Base-by-base conservation (phyloP, 2,329 filamentous ascomycete genomes). In the Monosporascus sp. region DNA sequence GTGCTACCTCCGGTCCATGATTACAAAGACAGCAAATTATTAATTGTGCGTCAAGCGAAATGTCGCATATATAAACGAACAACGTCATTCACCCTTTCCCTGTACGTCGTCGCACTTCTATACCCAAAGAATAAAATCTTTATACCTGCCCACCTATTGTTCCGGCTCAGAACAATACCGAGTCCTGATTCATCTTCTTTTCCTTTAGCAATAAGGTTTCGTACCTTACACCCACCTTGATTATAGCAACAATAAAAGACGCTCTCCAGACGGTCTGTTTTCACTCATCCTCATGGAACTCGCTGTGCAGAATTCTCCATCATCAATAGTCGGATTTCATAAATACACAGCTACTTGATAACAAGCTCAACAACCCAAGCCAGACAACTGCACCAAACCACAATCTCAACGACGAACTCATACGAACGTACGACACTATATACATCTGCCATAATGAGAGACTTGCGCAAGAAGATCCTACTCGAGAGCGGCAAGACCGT, bases 401-500 rank as follows among this genome's bases (percentile, higher is more conserved):
- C 35, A 27, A 44, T 3, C 35, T 47, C 43, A 41, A 46, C 17
- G 27, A 22, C 24, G 17, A 35, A 47, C 48, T 25, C 45, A 27
- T 20, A 18, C 39, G 48, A 45, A 45, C 46, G 31, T 37, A 47
- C 15, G 38, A 45, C 8, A 37, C 39, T 20, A 24, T 5, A 37
- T 48, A 25, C 22, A 41, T 41, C 37, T 20, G 38, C 39, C 53
- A 54, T 54, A 27, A 87, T 87, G 83, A 82, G 79, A 64, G 83
- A 87, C 63, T 74, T 81, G 52, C 76, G 84, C 61, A 85, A 87
- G 65, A 85, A 87, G 69, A 85, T 83, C 49, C 81, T 89, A 54
- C 74, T 78, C 56, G 84, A 87, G 71, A 84, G 82, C 72, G 81
- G 82, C 66, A 90, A 90, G 74, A 90, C 86, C 17, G 72, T 83